Conservation (phyloP, 176 grass and related monocot genomes). For the Miscanthus lutarioriparius region DNA sequence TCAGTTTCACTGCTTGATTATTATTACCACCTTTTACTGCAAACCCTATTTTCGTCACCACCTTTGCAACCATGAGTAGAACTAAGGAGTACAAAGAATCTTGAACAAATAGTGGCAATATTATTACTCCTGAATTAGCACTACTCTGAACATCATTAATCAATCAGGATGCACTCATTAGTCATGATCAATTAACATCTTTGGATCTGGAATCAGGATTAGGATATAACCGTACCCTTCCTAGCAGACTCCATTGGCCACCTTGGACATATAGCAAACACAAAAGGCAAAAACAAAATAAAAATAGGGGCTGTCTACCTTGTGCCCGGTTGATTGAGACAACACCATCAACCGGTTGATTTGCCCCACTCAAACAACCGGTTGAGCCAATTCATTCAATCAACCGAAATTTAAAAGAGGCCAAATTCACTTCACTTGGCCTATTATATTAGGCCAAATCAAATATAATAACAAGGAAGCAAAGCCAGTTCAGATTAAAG, state of each 20-base stretch:
- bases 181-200: conserved; percentile 23
- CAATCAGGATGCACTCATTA: conserved; percentile 50
- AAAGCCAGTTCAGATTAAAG: no score
- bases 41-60: not conserved
- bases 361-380: no score
- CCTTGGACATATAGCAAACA: conserved; percentile 11
- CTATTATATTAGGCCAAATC: no score
- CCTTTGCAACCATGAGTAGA: conserved; percentile 2
- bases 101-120: not conserved
- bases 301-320: no score
- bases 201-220: conserved; percentile 13
- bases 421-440: no score
- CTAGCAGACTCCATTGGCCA: conserved; percentile 15
- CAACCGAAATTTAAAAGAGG: no score
- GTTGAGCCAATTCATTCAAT: no score
- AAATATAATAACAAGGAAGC: no score
- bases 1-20: not conserved
- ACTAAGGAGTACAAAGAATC: conserved; percentile 1
- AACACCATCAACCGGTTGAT: no score
- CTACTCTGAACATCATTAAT: conserved; percentile 11
- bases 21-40: conserved; percentile 29
- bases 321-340: no score
- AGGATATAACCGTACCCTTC: not conserved
- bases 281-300: not conserved
- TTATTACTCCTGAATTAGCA: conserved; percentile 24